Conservation (phyloP, 192 early-diverging fungal species). For the Funneliformis geosporum region DNA sequence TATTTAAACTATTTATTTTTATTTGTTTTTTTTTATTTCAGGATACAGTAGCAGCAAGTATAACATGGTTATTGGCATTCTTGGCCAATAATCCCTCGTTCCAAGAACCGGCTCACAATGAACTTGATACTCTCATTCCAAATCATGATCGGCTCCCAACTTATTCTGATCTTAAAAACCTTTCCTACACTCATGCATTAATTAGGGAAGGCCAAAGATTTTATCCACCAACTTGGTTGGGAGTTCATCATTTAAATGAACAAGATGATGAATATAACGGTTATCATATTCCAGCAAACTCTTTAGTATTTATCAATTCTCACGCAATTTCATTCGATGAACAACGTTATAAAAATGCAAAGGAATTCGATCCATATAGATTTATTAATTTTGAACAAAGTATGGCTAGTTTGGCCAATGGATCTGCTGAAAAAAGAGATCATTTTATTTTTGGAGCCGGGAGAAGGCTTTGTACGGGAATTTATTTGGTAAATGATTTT, state of each 20-base stretch:
- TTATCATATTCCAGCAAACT: constrained; percentile 54
- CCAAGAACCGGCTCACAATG: constrained; percentile 24
- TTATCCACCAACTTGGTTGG: constrained; percentile 36
- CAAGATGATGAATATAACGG: constrained; percentile 42
- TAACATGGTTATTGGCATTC: constrained; percentile 30
- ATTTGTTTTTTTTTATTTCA: neutral
- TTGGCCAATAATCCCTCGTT: constrained; percentile 30
- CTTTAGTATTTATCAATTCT: constrained; percentile 54
- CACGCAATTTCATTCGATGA: constrained; percentile 52
- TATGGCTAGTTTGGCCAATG: constrained; percentile 9
- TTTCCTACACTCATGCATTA: constrained; percentile 41
- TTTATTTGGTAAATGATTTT: neutral
- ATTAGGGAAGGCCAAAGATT: constrained; percentile 40
- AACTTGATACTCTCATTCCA: constrained; percentile 7
- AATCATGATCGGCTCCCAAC: constrained; percentile 17
- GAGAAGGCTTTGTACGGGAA: constrained; percentile 31
- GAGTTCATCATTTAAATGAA: constrained; percentile 40
- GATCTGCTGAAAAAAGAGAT: neutral
- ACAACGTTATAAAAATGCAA: constrained; percentile 44
- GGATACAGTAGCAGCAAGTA: neutral
- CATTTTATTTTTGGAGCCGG: constrained; percentile 32
- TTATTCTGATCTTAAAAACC: neutral
- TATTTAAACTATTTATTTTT: neutral
- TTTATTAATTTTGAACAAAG: neutral
- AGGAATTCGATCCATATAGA: constrained; percentile 54